Evolutionary conservation across 1,284 basidiomycete species (phyloP), one percentile per base, ranked within the genome.

Genomic region (Ustilago hordei): DNA sequence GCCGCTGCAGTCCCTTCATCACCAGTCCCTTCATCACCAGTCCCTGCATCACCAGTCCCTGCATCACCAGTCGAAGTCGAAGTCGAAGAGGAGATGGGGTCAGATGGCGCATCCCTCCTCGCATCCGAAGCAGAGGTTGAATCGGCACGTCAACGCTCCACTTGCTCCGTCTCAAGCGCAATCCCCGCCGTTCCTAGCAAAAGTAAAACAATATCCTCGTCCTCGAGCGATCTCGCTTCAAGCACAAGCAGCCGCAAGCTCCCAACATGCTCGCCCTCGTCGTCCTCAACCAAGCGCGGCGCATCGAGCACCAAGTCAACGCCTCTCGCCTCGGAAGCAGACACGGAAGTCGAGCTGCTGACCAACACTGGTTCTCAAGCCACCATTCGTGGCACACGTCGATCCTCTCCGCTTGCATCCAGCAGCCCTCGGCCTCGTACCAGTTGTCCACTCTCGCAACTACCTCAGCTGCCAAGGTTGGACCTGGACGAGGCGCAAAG

Each of bases 381-480:
- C 1, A 72, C 75, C 32, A 69, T 76, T 48, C 71, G 71, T 6
- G 70, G 64, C 32, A 47, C 63, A 15, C 64, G 50, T 47, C 64
- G 55, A 43, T 54, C 63, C 12, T 58, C 54, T 7, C 57, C 50
- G 8, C 54, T 55, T 8, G n/a, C 41, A n/a, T 19, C 56, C 35
- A 56, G 43, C 43, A 19, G n/a, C 7, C 43, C 43, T 15, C 43
- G 35, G 12, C 13, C 55, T 3, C 41, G 19, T 11, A 19, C 50
- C 38, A 57, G 75, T 15, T 41, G 23, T 4, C 64, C 71, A 7
- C 60, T 74, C 8, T 31, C 71, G 4, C 64, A 64, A 17, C 38
- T 78, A 1, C 31, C 61, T 6, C 61, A 70, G 32, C 45, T 80
- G 34, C 41, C 59, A 4, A 41, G 11, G 11, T 32, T 75, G 48